Evolutionary conservation across 179 eudicot genomes (phyloP).

Genomic region (Carnegiea gigantea): DNA sequence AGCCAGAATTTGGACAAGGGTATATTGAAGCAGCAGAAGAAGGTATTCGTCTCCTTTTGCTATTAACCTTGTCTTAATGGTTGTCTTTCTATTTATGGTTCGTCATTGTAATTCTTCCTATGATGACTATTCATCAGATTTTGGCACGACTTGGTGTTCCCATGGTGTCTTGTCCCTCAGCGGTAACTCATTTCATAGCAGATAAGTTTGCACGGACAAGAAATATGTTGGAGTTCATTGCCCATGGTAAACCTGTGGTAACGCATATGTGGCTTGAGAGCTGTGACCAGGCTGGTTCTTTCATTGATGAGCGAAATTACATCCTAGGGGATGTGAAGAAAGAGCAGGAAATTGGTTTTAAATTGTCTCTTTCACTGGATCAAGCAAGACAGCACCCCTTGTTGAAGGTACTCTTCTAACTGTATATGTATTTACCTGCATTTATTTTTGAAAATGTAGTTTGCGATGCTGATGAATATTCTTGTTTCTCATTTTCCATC

Average conservation of each 20-base stretch:
- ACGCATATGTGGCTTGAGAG: slow-evolving; percentile 80
- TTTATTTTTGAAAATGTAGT: not conserved
- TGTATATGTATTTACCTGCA: slow-evolving; percentile 7
- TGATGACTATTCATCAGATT: slow-evolving; percentile 41
- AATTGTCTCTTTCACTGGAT: slow-evolving; percentile 56
- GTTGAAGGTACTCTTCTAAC: slow-evolving; percentile 41
- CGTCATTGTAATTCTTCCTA: not conserved
- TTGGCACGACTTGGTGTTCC: slow-evolving; percentile 59
- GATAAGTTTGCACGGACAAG: slow-evolving; percentile 78
- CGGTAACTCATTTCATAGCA: slow-evolving; percentile 70
- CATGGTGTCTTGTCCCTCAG: slow-evolving; percentile 54
- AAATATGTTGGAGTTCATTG: slow-evolving; percentile 80
- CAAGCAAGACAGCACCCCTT: slow-evolving; percentile 59
- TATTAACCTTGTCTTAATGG: slow-evolving; percentile 1
- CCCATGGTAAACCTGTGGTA: slow-evolving; percentile 76
- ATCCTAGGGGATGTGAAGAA: slow-evolving; percentile 66
- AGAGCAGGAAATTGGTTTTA: slow-evolving; percentile 74
- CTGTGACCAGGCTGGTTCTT: slow-evolving; percentile 67
- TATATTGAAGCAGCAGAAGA: slow-evolving; percentile 59
- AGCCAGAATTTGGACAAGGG: slow-evolving; percentile 68
- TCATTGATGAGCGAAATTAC: slow-evolving; percentile 65
- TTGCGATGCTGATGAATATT: not conserved
- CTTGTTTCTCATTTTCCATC: not conserved
- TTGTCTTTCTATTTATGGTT: not conserved
- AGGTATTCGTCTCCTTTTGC: slow-evolving; percentile 40